Base-by-base conservation (phyloP, 495 filamentous ascomycete genomes). In the Penicillium nucicola region DNA sequence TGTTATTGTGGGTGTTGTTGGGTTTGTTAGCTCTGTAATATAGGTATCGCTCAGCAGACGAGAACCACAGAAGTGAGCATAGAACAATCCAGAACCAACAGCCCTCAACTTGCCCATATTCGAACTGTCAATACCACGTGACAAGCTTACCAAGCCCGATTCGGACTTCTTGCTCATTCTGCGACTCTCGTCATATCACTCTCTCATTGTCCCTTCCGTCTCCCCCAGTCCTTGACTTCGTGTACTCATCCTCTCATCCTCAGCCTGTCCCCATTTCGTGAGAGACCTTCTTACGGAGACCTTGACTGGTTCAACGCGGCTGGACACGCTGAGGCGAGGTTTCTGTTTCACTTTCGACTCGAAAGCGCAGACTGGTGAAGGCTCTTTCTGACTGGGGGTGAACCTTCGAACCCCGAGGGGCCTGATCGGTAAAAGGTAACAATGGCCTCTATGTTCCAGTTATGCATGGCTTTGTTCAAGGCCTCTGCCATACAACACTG, bases 261-360 rank as follows among this genome's bases (percentile, higher is more conserved):
- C 57, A 53, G 55, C 62, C 59, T 66, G 65, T 64, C 56, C 68
- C 71, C 64, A 60, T 66, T 66, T 70, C 67, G 69, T 71, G 68
- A 70, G 66, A 68, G 42, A 46, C 33, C 7, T 50, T 56, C 67
- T 71, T 66, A 63, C 70, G 70, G 70, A 75, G 72, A 72, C 72
- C 72, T 75, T 75, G 62, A 75, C 69, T 75, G 71, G 71, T 75
- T 75, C 57, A 66, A 69, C 58, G 63, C 65, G 70, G 70, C 70
- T 68, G 64, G 68, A 66, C 68, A 68, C 63, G 64, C 64, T 51
- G 59, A 70, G 64, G 56, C 50, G 54, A 63, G 58, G 56, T 48
- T 57, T 56, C 47, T 62, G 48, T 37, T 48, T 47, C 12, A 50
- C 55, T 60, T 60, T 55, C 47, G 11, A 38, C 9, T 13, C 18